Conservation (phyloP, 2,329 filamentous ascomycete species). For the Leptodontidium sp. region DNA sequence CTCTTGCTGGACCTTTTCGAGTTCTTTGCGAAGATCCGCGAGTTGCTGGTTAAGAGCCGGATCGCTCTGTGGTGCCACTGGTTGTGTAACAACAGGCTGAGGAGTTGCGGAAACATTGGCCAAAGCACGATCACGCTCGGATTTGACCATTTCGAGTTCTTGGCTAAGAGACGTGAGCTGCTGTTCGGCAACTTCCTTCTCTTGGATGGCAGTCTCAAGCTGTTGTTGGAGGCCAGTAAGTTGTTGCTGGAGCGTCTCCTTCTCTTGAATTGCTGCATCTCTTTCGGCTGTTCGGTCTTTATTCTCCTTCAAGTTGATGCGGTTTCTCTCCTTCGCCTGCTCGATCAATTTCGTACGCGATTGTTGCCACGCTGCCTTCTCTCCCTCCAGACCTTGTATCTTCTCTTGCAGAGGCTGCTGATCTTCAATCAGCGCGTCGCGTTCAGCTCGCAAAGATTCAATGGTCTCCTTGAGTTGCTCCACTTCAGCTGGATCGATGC, state of each 20-base stretch:
- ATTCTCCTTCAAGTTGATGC: constrained; percentile 62
- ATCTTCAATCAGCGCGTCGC: constrained; percentile 55
- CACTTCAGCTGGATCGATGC: constrained; percentile 91
- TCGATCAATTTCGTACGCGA: constrained; percentile 63
- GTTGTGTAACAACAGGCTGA: constrained; percentile 50
- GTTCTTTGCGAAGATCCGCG: constrained; percentile 61
- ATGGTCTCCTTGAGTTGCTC: constrained; percentile 87
- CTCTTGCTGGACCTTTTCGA: constrained; percentile 71
- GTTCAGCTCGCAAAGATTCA: constrained; percentile 69
- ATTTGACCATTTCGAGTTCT: constrained; percentile 53
- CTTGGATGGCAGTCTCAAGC: constrained; percentile 54
- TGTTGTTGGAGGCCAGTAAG: constrained; percentile 54
- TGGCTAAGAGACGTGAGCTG: constrained; percentile 47
- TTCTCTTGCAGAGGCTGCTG: constrained; percentile 59
- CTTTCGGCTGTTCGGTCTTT: constrained; percentile 58
- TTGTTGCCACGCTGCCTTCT: constrained; percentile 61
- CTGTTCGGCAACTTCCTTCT: constrained; percentile 47
- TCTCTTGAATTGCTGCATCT: constrained; percentile 51
- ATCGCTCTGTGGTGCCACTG: constrained; percentile 61
- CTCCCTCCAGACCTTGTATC: constrained; percentile 61
- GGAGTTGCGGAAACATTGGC: constrained; percentile 36
- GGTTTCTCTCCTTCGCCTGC: constrained; percentile 69
- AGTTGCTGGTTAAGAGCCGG: constrained; percentile 60
- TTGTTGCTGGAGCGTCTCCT: constrained; percentile 49
- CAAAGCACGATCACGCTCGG: constrained; percentile 56